Conservation (phyloP, 768 basidiomycete species). For the Harrya chromipes region DNA sequence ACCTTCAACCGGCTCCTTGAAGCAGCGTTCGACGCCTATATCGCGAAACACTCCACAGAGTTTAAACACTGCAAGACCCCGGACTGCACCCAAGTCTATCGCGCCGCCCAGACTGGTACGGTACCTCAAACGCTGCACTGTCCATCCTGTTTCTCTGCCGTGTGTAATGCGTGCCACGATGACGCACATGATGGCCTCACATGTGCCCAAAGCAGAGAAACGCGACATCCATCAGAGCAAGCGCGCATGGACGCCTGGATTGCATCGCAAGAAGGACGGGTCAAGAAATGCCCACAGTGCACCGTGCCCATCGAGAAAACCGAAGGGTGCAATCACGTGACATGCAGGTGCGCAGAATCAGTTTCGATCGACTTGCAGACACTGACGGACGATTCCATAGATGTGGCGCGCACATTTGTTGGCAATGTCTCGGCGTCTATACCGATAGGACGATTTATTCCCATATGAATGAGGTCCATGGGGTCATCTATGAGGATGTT, state of each 20-base stretch:
- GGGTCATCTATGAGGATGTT: too few relatives aligned
- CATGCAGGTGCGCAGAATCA: slow-evolving; percentile 37
- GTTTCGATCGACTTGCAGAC: background rate
- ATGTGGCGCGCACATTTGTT: slow-evolving; percentile 71
- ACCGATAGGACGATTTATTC: too few relatives aligned
- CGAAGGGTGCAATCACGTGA: slow-evolving; percentile 76
- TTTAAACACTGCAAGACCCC: slow-evolving; percentile 48
- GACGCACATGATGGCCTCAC: slow-evolving; percentile 57
- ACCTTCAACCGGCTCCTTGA: slow-evolving; percentile 52
- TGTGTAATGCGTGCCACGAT: slow-evolving; percentile 57
- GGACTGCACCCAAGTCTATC: background rate
- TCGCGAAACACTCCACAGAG: slow-evolving; percentile 55
- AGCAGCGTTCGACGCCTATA: slow-evolving; percentile 54
- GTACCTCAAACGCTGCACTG: background rate
- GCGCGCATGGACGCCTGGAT: slow-evolving; percentile 58
- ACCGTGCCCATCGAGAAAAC: slow-evolving; percentile 60
- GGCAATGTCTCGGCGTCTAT: slow-evolving; percentile 47
- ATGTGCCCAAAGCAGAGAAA: slow-evolving; percentile 45
- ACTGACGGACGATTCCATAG: slow-evolving; percentile 18
- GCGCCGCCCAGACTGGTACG: background rate
- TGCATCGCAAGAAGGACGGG: slow-evolving; percentile 41
- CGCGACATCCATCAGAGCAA: slow-evolving; percentile 8
- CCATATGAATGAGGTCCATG: too few relatives aligned
- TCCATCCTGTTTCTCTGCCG: slow-evolving; percentile 51
- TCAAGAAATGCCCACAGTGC: slow-evolving; percentile 70